A percentile compares a stretch with the other conserved stretches of the same genome.
These are phyloP conservation scores for Fusarium sp. DNA, from an alignment of 2,329 filamentous ascomycete genomes.

Conservation along the genomic window DNA sequence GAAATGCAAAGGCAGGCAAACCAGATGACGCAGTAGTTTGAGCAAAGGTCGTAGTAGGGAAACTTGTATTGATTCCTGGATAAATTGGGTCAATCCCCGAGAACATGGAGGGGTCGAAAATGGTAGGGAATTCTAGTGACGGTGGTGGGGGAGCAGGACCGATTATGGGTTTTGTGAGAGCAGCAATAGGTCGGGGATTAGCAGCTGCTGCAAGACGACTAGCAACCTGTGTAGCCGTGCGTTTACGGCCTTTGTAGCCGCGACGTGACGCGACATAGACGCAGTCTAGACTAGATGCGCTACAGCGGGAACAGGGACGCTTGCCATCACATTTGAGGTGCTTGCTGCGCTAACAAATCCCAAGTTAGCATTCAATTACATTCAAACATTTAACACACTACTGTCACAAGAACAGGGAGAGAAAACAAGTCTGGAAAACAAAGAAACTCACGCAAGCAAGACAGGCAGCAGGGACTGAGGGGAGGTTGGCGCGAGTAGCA, in stretches of 20 bases:
- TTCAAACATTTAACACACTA: background rate
- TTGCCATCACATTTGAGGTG: slow-evolving; percentile 83
- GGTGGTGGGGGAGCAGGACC: background rate
- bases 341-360: slow-evolving; percentile 61
- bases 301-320: slow-evolving; percentile 77
- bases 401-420: background rate
- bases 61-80: background rate
- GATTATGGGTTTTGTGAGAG: background rate
- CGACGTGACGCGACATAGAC: slow-evolving; percentile 79
- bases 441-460: slow-evolving; percentile 62
- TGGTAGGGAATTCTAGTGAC: slow-evolving; percentile 22
- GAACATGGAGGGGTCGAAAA: background rate
- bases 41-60: background rate
- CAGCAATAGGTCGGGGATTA: background rate
- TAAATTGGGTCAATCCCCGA: background rate
- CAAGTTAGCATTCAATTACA: slow-evolving; percentile 10
- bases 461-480: slow-evolving; percentile 62
- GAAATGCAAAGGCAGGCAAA: background rate
- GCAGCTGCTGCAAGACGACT: slow-evolving; percentile 44
- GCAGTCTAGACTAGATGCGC: slow-evolving; percentile 68
- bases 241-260: slow-evolving; percentile 73
- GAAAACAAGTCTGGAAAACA: background rate
- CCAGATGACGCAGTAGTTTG: background rate
- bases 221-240: slow-evolving; percentile 39
- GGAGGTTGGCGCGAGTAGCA: slow-evolving; percentile 22